Conservation (phyloP, 306 rosid genomes). For the Pyrus communis region DNA sequence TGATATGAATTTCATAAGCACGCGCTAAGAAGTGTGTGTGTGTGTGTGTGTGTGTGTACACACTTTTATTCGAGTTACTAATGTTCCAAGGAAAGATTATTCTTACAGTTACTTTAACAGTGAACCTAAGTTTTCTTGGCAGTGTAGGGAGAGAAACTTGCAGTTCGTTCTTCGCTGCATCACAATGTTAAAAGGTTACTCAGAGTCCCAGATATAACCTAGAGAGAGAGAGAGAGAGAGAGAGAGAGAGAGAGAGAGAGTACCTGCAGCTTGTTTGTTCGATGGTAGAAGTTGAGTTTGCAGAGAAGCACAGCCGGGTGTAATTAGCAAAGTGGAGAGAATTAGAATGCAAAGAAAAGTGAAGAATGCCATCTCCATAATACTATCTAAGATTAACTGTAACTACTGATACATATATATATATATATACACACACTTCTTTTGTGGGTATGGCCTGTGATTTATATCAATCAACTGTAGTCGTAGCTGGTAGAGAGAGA, state of each 20-base stretch:
- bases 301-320: slow-evolving; percentile 31
- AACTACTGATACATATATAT: not conserved
- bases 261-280: slow-evolving; percentile 29
- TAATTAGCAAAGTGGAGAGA: slow-evolving; percentile 25
- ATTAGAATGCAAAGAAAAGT: slow-evolving; percentile 16
- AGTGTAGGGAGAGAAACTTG: slow-evolving; percentile 29
- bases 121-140: slow-evolving; percentile 51
- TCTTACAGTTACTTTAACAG: slow-evolving; percentile 28
- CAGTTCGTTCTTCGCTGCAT: slow-evolving; percentile 15
- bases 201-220: not conserved
- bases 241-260: not conserved
- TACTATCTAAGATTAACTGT: not conserved
- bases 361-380: slow-evolving; percentile 30
- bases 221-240: not conserved
- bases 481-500: slow-evolving; percentile 2
- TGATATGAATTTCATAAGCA: not conserved
- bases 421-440: not conserved
- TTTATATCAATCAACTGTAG: slow-evolving; percentile 3
- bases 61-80: not conserved
- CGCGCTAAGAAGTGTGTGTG: not conserved
- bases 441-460: not conserved
- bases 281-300: slow-evolving; percentile 26
- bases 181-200: not conserved
- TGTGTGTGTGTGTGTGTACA: too few species aligned
- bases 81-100: not conserved